Conservation (phyloP, 164 flowering plant species). For the Umbilicus rupestris region DNA sequence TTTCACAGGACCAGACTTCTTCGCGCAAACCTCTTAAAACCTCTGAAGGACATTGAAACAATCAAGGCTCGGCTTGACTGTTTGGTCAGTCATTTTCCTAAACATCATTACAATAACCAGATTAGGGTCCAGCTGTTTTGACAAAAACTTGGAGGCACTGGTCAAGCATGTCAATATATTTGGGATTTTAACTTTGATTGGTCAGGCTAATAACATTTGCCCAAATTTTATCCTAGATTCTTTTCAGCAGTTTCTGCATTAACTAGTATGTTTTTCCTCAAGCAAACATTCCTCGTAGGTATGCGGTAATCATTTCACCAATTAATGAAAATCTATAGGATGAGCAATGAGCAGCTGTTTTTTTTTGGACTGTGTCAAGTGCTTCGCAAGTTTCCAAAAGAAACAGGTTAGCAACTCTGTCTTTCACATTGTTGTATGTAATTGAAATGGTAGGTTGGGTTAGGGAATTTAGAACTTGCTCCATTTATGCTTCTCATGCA, state of each 20-base stretch:
- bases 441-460: too few relatives aligned
- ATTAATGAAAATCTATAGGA: constrained; percentile 40
- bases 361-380: constrained; percentile 90
- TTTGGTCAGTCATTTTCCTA: constrained; percentile 48
- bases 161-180: background rate
- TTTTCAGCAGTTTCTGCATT: too few relatives aligned
- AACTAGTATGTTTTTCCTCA: background rate
- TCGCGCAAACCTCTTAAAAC: constrained; percentile 94
- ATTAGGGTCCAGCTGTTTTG: background rate
- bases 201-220: background rate
- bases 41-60: constrained; percentile 86
- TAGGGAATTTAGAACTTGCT: too few relatives aligned
- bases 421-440: too few relatives aligned
- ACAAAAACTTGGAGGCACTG: background rate
- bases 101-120: background rate
- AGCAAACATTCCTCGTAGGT: background rate
- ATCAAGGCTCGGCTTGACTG: constrained; percentile 95
- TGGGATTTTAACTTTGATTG: background rate
- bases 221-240: too few relatives aligned
- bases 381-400: constrained; percentile 94
- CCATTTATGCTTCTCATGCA: too few relatives aligned
- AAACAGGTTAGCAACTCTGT: constrained; percentile 70
- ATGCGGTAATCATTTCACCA: too few relatives aligned
- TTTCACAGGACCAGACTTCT: constrained; percentile 76
- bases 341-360: constrained; percentile 94